Evolutionary conservation across 2,329 filamentous ascomycete genomes (phyloP).

Genomic region (Neofusicoccum cordaticola): DNA sequence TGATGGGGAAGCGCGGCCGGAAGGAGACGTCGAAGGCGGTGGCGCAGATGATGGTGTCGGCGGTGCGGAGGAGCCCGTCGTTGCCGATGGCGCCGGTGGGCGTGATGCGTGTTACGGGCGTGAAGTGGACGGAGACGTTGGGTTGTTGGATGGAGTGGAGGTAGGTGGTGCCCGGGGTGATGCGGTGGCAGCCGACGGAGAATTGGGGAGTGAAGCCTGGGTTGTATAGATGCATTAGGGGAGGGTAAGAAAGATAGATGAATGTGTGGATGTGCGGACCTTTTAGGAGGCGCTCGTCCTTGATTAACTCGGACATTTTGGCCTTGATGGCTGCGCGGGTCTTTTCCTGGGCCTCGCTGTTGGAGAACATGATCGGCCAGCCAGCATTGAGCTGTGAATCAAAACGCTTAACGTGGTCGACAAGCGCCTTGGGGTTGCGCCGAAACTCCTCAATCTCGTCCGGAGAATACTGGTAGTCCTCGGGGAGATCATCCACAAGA

Average conservation of each 20-base stretch:
- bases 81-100: slow-evolving; percentile 45
- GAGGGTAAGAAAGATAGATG: too few species aligned
- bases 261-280: too few species aligned
- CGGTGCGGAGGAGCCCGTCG: slow-evolving; percentile 41
- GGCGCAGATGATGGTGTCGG: slow-evolving; percentile 46
- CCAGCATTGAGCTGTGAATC: slow-evolving; percentile 35
- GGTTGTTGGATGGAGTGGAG: slow-evolving; percentile 50
- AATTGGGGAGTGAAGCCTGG: slow-evolving; percentile 47
- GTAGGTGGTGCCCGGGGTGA: slow-evolving; percentile 52
- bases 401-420: slow-evolving; percentile 46
- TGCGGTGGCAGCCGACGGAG: slow-evolving; percentile 45
- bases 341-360: slow-evolving; percentile 39
- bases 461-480: slow-evolving; percentile 45
- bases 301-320: slow-evolving; percentile 52
- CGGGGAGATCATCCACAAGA: slow-evolving; percentile 46
- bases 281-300: slow-evolving; percentile 48
- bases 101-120: slow-evolving; percentile 44
- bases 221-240: too few species aligned
- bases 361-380: slow-evolving; percentile 38
- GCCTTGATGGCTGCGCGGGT: slow-evolving; percentile 38
- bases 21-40: slow-evolving; percentile 48
- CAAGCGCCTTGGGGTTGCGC: slow-evolving; percentile 39
- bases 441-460: slow-evolving; percentile 44
- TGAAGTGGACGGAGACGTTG: slow-evolving; percentile 53
- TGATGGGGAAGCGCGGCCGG: slow-evolving; percentile 42